Conservation (phyloP, 345 rosid genomes). For the Boechera stricta region DNA sequence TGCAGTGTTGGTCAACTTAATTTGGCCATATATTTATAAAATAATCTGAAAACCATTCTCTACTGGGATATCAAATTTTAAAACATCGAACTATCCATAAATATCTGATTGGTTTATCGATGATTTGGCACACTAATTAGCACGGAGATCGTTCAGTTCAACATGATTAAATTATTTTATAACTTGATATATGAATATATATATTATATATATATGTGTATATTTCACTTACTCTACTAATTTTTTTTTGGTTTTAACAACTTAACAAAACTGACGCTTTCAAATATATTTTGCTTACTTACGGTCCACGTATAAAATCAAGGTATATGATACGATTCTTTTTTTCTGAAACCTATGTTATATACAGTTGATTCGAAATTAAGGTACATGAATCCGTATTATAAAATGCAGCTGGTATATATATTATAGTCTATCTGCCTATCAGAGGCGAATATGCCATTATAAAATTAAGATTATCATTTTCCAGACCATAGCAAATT, state of each 20-base stretch:
- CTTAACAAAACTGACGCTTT: neutral
- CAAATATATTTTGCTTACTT: constrained; percentile 3
- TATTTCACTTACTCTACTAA: neutral
- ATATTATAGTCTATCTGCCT: neutral
- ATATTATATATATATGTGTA: too few species aligned
- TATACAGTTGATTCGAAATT: neutral
- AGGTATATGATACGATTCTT: constrained; percentile 1
- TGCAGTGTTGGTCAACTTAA: neutral
- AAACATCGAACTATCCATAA: neutral
- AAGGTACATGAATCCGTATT: neutral
- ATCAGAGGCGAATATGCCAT: constrained; percentile 13
- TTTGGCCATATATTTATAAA: neutral
- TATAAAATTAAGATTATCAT: neutral
- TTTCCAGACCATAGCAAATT: too few species aligned
- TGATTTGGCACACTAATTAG: neutral
- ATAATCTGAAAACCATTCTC: neutral
- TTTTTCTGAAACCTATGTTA: neutral
- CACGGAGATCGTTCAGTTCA: neutral
- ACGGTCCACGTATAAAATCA: constrained; percentile 21
- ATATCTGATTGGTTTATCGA: neutral
- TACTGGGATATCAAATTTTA: neutral
- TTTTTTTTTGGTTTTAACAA: neutral
- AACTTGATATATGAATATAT: neutral
- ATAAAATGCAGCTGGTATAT: neutral
- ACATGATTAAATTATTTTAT: neutral